These are phyloP conservation scores for Batkoa obscura DNA, from an alignment of 371 early-diverging fungal genomes.

Conservation along the genomic window DNA sequence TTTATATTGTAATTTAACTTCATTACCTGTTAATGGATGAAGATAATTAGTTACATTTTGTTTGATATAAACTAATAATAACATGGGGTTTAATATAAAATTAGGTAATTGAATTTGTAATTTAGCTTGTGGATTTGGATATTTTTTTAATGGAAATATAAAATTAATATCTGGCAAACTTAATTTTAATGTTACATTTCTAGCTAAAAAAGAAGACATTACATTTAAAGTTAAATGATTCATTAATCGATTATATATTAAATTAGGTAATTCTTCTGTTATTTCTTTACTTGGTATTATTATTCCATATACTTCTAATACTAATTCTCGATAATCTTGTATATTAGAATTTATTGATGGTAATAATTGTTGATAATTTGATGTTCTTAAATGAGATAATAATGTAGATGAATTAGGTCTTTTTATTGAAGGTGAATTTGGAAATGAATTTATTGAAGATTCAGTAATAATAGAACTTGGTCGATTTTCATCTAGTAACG, in stretches of 20 bases:
- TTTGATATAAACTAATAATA: constrained; percentile 39
- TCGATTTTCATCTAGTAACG: too few species aligned
- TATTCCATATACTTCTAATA: constrained; percentile 54
- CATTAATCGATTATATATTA: constrained; percentile 41
- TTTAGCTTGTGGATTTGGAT: constrained; percentile 15
- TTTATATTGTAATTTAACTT: constrained; percentile 22
- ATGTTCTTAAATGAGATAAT: neutral
- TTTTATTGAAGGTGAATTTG: constrained; percentile 10
- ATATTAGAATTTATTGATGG: neutral
- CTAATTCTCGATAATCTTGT: constrained; percentile 31
- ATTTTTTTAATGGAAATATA: constrained; percentile 32
- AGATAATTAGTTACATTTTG: constrained; percentile 35
- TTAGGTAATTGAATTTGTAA: constrained; percentile 23
- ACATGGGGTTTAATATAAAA: constrained; percentile 26
- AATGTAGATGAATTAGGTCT: constrained; percentile 11
- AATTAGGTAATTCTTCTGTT: constrained; percentile 37
- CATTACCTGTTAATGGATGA: constrained; percentile 25
- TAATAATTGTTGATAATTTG: too few species aligned
- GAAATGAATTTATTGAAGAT: constrained; percentile 8
- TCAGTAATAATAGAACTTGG: neutral
- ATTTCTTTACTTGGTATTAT: constrained; percentile 38
- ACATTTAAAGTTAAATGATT: constrained; percentile 37
- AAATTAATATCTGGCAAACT: constrained; percentile 48
- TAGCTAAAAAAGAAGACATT: constrained; percentile 43
- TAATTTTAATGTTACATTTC: constrained; percentile 44